Evolutionary conservation across 805 yeast species (phyloP).

Genomic region (Saccharomycopsis guyanensis): DNA sequence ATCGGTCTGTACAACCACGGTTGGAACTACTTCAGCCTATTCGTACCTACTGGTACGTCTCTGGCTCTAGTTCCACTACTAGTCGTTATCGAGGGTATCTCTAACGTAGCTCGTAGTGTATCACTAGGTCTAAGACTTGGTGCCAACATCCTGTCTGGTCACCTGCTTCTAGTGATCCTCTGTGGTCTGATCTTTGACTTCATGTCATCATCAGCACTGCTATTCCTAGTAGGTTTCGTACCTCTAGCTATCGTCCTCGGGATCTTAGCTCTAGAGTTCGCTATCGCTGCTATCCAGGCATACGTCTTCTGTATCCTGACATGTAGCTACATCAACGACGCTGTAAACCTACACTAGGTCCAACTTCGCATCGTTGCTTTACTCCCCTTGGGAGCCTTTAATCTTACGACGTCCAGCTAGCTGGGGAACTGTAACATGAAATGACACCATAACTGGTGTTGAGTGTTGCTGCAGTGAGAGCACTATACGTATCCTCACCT

Average conservation of each 20-base stretch:
- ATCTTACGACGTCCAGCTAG: too few relatives aligned
- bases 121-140: conserved; percentile 26
- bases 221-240: conserved; percentile 23
- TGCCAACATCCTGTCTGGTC: conserved; percentile 26
- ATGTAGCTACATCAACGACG: conserved; percentile 25
- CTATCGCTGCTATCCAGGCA: conserved; percentile 25
- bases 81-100: conserved; percentile 25
- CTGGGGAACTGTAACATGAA: too few relatives aligned
- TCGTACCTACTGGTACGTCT: conserved; percentile 25
- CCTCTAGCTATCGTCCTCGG: conserved; percentile 23
- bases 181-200: conserved; percentile 25
- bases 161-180: conserved; percentile 25
- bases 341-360: conserved; percentile 26
- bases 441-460: too few relatives aligned
- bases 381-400: too few relatives aligned
- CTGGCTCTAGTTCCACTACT: conserved; percentile 24
- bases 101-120: conserved; percentile 24
- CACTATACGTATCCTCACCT: too few relatives aligned
- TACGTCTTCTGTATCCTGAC: conserved; percentile 26
- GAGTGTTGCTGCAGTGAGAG: too few relatives aligned
- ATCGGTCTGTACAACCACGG: conserved; percentile 22
- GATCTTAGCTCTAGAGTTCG: conserved; percentile 25
- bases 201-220: conserved; percentile 23
- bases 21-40: conserved; percentile 24
- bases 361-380: too few relatives aligned